phyloP scores from a whole-genome alignment of 2,329 filamentous ascomycete species.

The Microdochium trichocladiopsis region DNA sequence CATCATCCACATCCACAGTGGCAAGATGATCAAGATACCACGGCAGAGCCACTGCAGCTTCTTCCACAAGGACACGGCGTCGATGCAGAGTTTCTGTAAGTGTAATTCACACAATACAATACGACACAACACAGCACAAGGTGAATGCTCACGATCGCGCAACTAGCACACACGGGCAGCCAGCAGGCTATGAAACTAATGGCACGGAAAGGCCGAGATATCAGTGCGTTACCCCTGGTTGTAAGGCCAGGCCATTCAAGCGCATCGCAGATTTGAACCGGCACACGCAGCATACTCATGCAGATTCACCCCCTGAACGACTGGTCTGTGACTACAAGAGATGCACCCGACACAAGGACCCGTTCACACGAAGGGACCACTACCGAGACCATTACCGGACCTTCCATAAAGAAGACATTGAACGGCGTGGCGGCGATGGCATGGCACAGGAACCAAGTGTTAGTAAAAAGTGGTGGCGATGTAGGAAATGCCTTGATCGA shows the following conservation, averaged over 20 bases:
- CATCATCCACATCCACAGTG: no score
- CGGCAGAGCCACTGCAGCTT: no score
- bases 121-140: no score
- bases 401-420: slow-evolving; percentile 43
- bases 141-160: no score
- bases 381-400: slow-evolving; percentile 49
- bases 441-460: slow-evolving; percentile 27
- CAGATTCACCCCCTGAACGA: slow-evolving; percentile 29
- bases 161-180: no score
- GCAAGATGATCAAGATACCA: no score
- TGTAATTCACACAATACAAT: no score
- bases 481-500: slow-evolving; percentile 41
- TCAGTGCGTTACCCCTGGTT: slow-evolving; percentile 13
- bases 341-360: slow-evolving; percentile 34
- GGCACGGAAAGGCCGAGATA: not conserved
- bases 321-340: slow-evolving; percentile 45
- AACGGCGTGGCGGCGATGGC: slow-evolving; percentile 12
- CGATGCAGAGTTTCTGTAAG: no score
- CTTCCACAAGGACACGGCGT: no score
- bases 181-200: not conserved
- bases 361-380: slow-evolving; percentile 49
- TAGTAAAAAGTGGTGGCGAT: slow-evolving; percentile 43
- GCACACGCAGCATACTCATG: slow-evolving; percentile 43
- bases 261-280: slow-evolving; percentile 48
- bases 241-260: slow-evolving; percentile 37